These are phyloP conservation scores for Cyberlindnera samutprakarnensis DNA, from an alignment of 805 yeast genomes.

Conservation along the genomic window DNA sequence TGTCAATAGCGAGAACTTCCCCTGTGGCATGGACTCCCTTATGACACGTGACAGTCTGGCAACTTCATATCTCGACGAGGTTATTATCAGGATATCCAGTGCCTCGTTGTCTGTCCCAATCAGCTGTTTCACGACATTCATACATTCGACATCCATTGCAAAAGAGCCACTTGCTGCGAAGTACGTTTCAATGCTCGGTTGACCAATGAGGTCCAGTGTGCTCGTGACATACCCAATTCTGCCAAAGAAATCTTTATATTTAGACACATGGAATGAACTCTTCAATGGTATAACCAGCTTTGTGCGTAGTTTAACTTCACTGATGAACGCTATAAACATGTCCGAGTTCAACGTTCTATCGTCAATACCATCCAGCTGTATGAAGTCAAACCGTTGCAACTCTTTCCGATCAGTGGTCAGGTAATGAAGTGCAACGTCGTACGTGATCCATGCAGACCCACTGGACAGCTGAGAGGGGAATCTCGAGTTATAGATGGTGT, in stretches of 20 bases:
- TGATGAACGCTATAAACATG: conserved; percentile 6
- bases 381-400: conserved; percentile 5
- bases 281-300: conserved; percentile 6
- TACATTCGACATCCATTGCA: conserved; percentile 2
- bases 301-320: not conserved
- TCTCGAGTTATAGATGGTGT: conserved; percentile 1
- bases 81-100: conserved; percentile 7
- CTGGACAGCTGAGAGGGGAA: not conserved
- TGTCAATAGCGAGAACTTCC: conserved; percentile 5
- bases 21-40: not conserved
- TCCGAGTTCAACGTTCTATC: conserved; percentile 6
- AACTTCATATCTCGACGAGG: conserved; percentile 2
- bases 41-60: not conserved
- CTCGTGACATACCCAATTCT: not conserved
- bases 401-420: not conserved
- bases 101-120: conserved; percentile 1
- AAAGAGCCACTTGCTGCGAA: conserved; percentile 1
- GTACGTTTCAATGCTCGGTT: conserved; percentile 3
- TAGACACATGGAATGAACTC: conserved; percentile 1
- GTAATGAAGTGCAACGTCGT: conserved; percentile 4
- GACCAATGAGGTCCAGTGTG: not conserved
- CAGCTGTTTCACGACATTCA: conserved; percentile 1
- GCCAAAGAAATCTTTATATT: conserved; percentile 2
- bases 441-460: conserved; percentile 3
- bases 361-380: conserved; percentile 8